Conservation (phyloP, 768 basidiomycete genomes). For the Boletales sp. region DNA sequence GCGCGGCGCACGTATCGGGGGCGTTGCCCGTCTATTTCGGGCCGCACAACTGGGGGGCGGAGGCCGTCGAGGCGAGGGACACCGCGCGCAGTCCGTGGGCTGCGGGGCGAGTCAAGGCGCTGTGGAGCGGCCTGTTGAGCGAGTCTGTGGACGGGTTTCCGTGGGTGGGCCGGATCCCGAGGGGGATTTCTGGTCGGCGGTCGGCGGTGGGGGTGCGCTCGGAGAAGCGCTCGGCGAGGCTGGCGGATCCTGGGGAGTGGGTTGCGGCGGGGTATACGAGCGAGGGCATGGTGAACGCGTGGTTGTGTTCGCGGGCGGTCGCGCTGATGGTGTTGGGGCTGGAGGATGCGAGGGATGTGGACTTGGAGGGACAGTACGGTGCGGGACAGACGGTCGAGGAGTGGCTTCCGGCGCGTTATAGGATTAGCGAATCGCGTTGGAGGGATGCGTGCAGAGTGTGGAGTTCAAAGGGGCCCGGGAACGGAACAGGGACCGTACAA, state of each 20-base stretch:
- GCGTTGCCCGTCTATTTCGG: constrained; percentile 57
- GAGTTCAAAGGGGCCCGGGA: constrained; percentile 6
- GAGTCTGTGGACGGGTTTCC: constrained; percentile 58
- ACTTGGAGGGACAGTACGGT: constrained; percentile 18
- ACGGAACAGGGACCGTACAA: not conserved
- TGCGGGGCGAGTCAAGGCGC: constrained; percentile 46
- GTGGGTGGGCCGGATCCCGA: constrained; percentile 68
- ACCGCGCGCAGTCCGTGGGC: constrained; percentile 28
- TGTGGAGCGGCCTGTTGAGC: constrained; percentile 65
- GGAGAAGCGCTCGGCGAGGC: constrained; percentile 4
- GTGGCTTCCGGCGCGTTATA: constrained; percentile 24
- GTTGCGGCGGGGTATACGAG: constrained; percentile 67
- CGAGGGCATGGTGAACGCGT: constrained; percentile 73
- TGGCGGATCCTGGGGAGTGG: constrained; percentile 57
- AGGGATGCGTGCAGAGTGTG: constrained; percentile 2
- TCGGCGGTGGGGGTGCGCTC: constrained; percentile 4
- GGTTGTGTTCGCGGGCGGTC: constrained; percentile 57
- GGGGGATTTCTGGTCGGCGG: constrained; percentile 41
- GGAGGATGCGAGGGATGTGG: constrained; percentile 18
- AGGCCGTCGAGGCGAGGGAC: constrained; percentile 14
- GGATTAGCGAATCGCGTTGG: constrained; percentile 13
- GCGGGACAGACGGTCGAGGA: constrained; percentile 19
- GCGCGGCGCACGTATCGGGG: constrained; percentile 43
- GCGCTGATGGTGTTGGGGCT: constrained; percentile 55
- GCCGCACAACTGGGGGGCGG: constrained; percentile 39